Evolutionary conservation across 345 rosid genomes (phyloP).

Genomic region (Populus deltoides): DNA sequence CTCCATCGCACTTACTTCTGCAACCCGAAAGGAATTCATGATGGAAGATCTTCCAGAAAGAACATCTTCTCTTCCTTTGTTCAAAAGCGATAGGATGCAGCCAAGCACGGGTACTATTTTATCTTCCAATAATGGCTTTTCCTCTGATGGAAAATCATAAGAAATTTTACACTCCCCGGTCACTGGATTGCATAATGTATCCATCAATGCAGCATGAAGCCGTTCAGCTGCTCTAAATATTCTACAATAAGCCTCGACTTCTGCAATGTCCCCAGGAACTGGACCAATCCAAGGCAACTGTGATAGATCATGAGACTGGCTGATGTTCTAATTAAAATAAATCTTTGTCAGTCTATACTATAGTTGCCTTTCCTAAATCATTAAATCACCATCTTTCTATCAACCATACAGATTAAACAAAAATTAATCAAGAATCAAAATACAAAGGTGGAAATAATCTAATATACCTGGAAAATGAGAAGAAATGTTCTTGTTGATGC

Average conservation of each 20-base stretch:
- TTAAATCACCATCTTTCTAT: not conserved
- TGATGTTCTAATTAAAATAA: conserved; percentile 33
- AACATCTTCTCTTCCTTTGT: conserved; percentile 86
- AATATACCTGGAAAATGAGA: not conserved
- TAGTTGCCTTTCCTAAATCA: not conserved
- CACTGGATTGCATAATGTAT: conserved; percentile 85
- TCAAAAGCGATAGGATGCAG: conserved; percentile 77
- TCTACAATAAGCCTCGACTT: conserved; percentile 94
- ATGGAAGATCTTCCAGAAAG: conserved; percentile 79
- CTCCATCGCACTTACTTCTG: conserved; percentile 51
- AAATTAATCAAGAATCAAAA: not conserved
- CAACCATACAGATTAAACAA: not conserved
- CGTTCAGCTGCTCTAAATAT: conserved; percentile 82
- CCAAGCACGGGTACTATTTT: conserved; percentile 92
- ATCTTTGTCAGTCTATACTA: conserved; percentile 22
- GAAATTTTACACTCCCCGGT: conserved; percentile 87
- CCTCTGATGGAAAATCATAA: conserved; percentile 70
- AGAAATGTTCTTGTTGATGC: not conserved
- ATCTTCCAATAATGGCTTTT: conserved; percentile 82
- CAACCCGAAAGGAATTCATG: conserved; percentile 42
- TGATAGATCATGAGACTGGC: conserved; percentile 58
- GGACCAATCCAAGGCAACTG: conserved; percentile 89
- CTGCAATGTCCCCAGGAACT: conserved; percentile 94
- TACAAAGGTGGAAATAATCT: not conserved
- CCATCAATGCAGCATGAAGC: conserved; percentile 85